Evolutionary conservation across 1,284 basidiomycete species (phyloP), one percentile per base, ranked within the genome.

Genomic region (Cerioporus squamosus): DNA sequence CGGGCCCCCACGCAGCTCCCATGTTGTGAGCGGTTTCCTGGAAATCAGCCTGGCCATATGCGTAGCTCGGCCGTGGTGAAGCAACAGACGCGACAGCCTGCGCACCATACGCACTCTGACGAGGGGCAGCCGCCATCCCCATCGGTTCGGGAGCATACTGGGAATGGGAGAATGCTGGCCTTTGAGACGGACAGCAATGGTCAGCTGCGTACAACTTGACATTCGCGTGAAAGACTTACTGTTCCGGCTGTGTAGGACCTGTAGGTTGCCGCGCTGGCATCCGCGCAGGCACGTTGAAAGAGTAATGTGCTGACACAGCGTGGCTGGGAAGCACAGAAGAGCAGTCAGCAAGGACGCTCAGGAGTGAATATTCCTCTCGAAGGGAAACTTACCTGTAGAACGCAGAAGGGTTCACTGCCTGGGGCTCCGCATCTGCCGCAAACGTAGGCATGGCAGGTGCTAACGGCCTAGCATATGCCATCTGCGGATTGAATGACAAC

Each of bases 331-430:
- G 10, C 5, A 18, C 29, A 15, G 33, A 36, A 12, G 44, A 7
- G 49, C 38, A 18, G 7, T 42, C 40, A 42, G 47, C 18, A 33
- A 52, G 58, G 43, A 55, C 39, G 14, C 22, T n/a, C 23, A 18
- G n/a, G n/a, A 20, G 18, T 42, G n/a, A 15, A 3, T 10, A 42
- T 29, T n/a, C 40, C n/a, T 42, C 5, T 8, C 6, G 22, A 1
- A 23, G 1, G 0, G 6, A 38, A 5, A 61, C 79, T 53, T 62
- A 84, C 86, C 81, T 85, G 74, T 89, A 88, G 39, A 88, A 79
- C 3, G 83, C 75, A 36, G 76, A 66, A 2, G 81, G 72, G 58
- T 75, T 68, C 2, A 68, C 53, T n/a, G 56, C 58, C 43, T 59
- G 65, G 18, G 61, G 65, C 18, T 43, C 44, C 7, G 53, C 60